Conservation (phyloP, 2,329 filamentous ascomycete genomes). For the Grosmannia clavigera region DNA sequence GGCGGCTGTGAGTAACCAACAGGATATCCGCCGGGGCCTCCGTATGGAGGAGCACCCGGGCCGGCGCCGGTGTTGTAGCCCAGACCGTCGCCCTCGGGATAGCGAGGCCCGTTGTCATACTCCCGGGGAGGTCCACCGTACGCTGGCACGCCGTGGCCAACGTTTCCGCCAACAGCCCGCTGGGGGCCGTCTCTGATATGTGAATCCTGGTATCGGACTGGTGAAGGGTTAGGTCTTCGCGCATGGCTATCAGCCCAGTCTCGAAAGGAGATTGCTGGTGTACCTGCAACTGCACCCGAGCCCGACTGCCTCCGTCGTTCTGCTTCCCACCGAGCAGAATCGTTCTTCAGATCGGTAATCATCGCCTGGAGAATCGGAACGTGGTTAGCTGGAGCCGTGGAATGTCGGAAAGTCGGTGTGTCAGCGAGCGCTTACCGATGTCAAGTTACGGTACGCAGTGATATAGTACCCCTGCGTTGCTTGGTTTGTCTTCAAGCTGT, state of each 20-base stretch:
- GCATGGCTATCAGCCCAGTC: slow-evolving; percentile 32
- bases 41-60: slow-evolving; percentile 5
- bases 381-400: background rate
- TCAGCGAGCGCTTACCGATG: slow-evolving; percentile 45
- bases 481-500: slow-evolving; percentile 38
- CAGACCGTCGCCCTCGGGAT: slow-evolving; percentile 36
- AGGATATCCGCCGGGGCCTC: background rate
- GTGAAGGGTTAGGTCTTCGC: slow-evolving; percentile 43
- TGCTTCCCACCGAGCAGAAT: slow-evolving; percentile 49
- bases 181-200: slow-evolving; percentile 10
- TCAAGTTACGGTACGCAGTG: slow-evolving; percentile 67
- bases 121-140: slow-evolving; percentile 8
- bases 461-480: slow-evolving; percentile 63
- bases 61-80: slow-evolving; percentile 28
- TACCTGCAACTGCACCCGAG: slow-evolving; percentile 35
- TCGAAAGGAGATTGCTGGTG: slow-evolving; percentile 32
- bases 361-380: slow-evolving; percentile 32
- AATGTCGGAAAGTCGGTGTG: too few relatives aligned
- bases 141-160: slow-evolving; percentile 10
- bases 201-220: slow-evolving; percentile 46
- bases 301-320: slow-evolving; percentile 44
- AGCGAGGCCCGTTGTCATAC: slow-evolving; percentile 31
- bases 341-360: slow-evolving; percentile 50
- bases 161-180: slow-evolving; percentile 6
- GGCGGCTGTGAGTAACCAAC: background rate